Evolutionary conservation across 495 filamentous ascomycete species (phyloP).

Genomic region (Xylaria longipes): DNA sequence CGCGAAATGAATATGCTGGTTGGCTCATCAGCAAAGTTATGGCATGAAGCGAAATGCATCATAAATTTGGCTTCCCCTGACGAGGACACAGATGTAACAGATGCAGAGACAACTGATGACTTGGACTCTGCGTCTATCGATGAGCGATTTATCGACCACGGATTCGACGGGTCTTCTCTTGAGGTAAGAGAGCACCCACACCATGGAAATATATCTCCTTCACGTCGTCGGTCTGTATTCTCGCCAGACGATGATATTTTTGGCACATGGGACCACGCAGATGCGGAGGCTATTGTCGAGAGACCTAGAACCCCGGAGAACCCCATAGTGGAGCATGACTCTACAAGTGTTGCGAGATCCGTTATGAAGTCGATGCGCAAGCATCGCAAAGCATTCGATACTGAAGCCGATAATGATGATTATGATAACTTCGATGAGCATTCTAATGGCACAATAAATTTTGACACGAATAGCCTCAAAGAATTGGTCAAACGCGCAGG

Average conservation of each 20-base stretch:
- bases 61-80: conserved; percentile 85
- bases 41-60: conserved; percentile 88
- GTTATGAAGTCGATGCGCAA: conserved; percentile 87
- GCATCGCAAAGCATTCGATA: conserved; percentile 54
- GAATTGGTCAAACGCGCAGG: conserved; percentile 86
- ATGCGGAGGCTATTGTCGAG: conserved; percentile 38
- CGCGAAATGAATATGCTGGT: conserved; percentile 68
- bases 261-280: conserved; percentile 51
- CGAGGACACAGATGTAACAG: conserved; percentile 65
- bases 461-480: conserved; percentile 87
- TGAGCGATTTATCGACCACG: conserved; percentile 68
- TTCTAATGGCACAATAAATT: conserved; percentile 78
- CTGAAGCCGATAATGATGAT: conserved; percentile 26
- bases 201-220: conserved; percentile 25
- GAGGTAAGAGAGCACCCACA: conserved; percentile 46
- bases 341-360: conserved; percentile 69
- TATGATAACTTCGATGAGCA: conserved; percentile 45
- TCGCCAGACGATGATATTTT: conserved; percentile 71
- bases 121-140: conserved; percentile 42
- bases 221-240: conserved; percentile 63
- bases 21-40: conserved; percentile 68
- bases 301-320: conserved; percentile 50
- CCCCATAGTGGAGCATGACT: conserved; percentile 35
- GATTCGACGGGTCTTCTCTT: conserved; percentile 48
- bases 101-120: conserved; percentile 40